Conservation (phyloP, 73 alveolate species). For the Blepharisma japonicum region DNA sequence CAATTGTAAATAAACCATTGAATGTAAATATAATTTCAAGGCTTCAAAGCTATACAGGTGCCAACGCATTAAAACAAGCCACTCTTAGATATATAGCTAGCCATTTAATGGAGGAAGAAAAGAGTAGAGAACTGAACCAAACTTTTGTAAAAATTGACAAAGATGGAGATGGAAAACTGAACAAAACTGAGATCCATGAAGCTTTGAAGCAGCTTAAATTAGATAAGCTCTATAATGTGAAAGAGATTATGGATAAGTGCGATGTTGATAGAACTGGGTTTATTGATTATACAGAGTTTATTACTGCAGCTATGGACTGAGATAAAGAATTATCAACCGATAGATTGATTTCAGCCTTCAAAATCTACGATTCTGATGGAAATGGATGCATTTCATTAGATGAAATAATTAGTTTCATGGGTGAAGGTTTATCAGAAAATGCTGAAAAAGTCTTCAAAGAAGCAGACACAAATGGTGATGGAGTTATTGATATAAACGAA, state of each 20-base stretch:
- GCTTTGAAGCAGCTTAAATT: slow-evolving; percentile 37
- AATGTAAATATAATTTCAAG: no score
- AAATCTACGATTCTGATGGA: slow-evolving; percentile 49
- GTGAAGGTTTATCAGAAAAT: no score
- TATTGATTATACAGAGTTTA: slow-evolving; percentile 46
- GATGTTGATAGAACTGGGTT: slow-evolving; percentile 53
- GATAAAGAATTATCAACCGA: slow-evolving; percentile 43
- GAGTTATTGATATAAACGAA: no score
- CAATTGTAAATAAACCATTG: no score
- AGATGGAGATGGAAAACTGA: slow-evolving; percentile 75
- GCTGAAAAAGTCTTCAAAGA: no score
- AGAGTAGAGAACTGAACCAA: slow-evolving; percentile 48
- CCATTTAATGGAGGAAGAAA: slow-evolving; percentile 38
- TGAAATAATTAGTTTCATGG: no score
- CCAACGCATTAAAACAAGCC: slow-evolving; percentile 38
- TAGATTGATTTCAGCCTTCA: slow-evolving; percentile 48
- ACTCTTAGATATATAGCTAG: slow-evolving; percentile 44
- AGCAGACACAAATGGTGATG: no score
- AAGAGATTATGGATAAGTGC: slow-evolving; percentile 41
- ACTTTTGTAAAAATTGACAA: slow-evolving; percentile 67
- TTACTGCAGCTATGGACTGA: slow-evolving; percentile 49
- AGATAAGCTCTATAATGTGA: slow-evolving; percentile 34
- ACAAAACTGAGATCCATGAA: slow-evolving; percentile 60
- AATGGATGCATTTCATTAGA: slow-evolving; percentile 23
- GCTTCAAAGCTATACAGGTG: no score